phyloP scores from a whole-genome alignment of 164 flowering plant species.

The Piper betle region DNA sequence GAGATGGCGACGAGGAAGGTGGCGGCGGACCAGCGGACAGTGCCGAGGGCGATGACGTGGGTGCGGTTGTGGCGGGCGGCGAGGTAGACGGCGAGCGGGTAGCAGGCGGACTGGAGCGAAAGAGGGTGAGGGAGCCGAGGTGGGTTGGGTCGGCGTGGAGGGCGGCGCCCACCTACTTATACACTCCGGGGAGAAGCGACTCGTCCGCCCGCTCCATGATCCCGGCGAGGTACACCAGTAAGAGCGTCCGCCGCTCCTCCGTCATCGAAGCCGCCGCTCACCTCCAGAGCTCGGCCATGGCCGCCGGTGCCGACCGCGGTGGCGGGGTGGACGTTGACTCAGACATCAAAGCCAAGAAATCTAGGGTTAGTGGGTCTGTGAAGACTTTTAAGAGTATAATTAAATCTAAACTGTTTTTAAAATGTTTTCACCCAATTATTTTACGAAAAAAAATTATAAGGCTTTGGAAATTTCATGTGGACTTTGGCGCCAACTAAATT shows the following conservation, averaged over 20 bases:
- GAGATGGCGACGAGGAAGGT: conserved; percentile 83
- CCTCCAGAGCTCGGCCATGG: background rate
- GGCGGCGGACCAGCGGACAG: conserved; percentile 84
- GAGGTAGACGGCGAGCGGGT: conserved; percentile 64
- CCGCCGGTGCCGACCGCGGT: too few species aligned
- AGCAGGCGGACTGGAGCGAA: conserved; percentile 63
- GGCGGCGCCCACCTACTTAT: conserved; percentile 72
- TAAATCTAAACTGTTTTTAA: too few species aligned
- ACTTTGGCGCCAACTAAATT: too few species aligned
- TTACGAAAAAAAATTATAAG: too few species aligned
- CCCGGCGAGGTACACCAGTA: conserved; percentile 70
- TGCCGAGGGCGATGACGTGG: conserved; percentile 69
- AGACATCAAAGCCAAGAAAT: too few species aligned
- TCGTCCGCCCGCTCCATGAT: conserved; percentile 90
- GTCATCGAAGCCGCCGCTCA: conserved; percentile 18
- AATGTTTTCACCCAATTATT: too few species aligned
- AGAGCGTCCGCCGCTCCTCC: conserved; percentile 40
- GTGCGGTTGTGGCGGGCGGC: conserved; percentile 60
- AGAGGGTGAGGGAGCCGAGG: conserved; percentile 63
- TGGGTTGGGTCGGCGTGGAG: conserved; percentile 70
- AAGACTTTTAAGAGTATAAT: too few species aligned
- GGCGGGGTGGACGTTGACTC: too few species aligned
- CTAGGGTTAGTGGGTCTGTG: too few species aligned
- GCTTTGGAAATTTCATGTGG: too few species aligned
- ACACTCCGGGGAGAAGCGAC: conserved; percentile 70